phyloP scores from a whole-genome alignment of 768 basidiomycete species.

The Lyophyllum decastes region DNA sequence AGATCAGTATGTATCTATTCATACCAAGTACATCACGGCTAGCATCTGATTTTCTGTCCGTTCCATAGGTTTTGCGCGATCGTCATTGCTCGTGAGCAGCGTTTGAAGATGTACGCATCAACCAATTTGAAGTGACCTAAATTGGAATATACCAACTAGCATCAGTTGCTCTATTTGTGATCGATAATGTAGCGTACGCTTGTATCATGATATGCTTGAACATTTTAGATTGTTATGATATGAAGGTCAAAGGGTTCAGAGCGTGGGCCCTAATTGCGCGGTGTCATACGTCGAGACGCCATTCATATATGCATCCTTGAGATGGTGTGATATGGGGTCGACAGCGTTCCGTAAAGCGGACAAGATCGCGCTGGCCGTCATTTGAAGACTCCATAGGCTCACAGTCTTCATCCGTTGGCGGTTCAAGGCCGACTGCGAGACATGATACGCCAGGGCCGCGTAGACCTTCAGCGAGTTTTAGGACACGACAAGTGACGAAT shows the following conservation, averaged over 20 bases:
- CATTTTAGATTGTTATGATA: background rate
- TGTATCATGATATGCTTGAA: background rate
- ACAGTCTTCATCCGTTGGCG: conserved; percentile 85
- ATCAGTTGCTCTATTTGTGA: background rate
- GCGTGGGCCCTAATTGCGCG: conserved; percentile 11
- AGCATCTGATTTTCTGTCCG: background rate
- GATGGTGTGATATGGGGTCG: conserved; percentile 60
- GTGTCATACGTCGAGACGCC: conserved; percentile 24
- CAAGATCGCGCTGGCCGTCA: conserved; percentile 87
- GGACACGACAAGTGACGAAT: background rate
- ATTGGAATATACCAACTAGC: background rate
- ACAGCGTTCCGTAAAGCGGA: conserved; percentile 74
- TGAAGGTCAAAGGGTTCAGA: background rate
- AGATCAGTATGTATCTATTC: conserved; percentile 2
- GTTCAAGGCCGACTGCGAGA: conserved; percentile 87
- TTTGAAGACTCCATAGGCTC: conserved; percentile 92
- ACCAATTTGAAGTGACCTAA: background rate
- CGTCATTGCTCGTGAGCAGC: conserved; percentile 5
- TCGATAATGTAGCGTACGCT: background rate
- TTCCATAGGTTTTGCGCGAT: conserved; percentile 5
- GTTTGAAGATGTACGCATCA: background rate
- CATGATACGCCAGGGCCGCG: conserved; percentile 93
- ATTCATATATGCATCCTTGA: conserved; percentile 45
- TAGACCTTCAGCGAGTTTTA: conserved; percentile 55
- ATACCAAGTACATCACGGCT: too few species aligned